A percentile compares a stretch with the other conserved stretches of the same genome.
These are phyloP conservation scores for Boletus rubroflammeus DNA, from an alignment of 768 basidiomycete genomes.

Conservation along the genomic window DNA sequence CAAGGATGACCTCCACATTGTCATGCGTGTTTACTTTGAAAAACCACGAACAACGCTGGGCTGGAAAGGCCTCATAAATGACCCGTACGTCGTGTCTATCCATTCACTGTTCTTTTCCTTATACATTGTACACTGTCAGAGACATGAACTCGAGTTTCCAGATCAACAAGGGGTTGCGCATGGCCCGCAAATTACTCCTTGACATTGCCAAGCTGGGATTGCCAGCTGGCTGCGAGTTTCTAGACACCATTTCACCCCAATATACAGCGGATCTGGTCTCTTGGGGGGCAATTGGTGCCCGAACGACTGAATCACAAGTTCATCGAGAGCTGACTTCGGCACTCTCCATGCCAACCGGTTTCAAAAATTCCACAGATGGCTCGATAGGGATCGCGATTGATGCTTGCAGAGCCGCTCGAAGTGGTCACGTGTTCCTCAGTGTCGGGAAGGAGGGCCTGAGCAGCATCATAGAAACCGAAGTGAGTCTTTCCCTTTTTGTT, in stretches of 20 bases:
- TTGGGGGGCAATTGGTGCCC: constrained; percentile 95
- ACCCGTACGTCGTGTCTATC: constrained; percentile 48
- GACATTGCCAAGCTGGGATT: constrained; percentile 89
- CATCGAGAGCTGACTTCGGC: constrained; percentile 86
- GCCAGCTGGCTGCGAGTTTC: constrained; percentile 95
- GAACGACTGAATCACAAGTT: constrained; percentile 91
- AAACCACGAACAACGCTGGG: constrained; percentile 95
- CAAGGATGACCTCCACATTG: constrained; percentile 83
- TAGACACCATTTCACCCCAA: constrained; percentile 75
- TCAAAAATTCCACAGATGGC: constrained; percentile 98
- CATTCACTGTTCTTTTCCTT: not conserved
- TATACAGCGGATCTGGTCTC: constrained; percentile 92
- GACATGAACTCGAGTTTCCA: constrained; percentile 91
- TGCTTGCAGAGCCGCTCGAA: constrained; percentile 88
- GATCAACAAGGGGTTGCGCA: constrained; percentile 93
- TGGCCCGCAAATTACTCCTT: constrained; percentile 81
- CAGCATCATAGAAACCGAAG: constrained; percentile 93
- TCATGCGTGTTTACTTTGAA: constrained; percentile 99
- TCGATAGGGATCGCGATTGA: constrained; percentile 89
- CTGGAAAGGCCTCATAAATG: constrained; percentile 99
- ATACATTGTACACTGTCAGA: constrained; percentile 4
- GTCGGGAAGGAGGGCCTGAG: constrained; percentile 96
- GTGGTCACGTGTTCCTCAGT: constrained; percentile 91
- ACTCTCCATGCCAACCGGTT: constrained; percentile 94
- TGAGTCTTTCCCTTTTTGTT: constrained; percentile 25